Conservation (phyloP, 2,329 filamentous ascomycete genomes). For the Colletotrichum somersetense region DNA sequence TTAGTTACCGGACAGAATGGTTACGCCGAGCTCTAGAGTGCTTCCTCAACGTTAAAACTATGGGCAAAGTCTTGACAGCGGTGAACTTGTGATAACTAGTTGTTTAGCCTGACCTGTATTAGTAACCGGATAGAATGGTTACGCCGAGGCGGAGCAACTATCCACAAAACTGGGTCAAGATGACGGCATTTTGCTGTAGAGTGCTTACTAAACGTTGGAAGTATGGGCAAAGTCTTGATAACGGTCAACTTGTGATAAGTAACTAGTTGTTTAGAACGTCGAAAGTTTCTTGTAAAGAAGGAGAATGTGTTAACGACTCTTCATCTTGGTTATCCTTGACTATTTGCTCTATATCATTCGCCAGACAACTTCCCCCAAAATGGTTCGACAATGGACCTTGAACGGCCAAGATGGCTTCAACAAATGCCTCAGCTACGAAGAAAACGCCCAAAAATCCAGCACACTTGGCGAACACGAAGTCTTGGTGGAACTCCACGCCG, state of each 20-base stretch:
- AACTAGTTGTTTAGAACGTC: too few species aligned
- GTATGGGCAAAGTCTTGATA: background rate
- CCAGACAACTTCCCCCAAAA: conserved; percentile 13
- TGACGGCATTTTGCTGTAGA: too few species aligned
- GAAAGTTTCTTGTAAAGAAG: too few species aligned
- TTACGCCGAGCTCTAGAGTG: background rate
- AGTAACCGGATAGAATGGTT: too few species aligned
- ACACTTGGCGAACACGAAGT: conserved; percentile 69
- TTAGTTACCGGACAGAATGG: too few species aligned
- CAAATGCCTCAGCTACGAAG: conserved; percentile 50
- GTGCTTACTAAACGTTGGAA: background rate
- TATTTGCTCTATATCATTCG: background rate
- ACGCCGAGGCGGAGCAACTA: too few species aligned
- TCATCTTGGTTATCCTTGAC: fast-evolving
- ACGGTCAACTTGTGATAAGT: background rate
- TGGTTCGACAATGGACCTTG: conserved; percentile 51
- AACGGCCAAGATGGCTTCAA: conserved; percentile 52
- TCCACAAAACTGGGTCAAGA: too few species aligned
- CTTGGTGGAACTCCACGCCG: conserved; percentile 67
- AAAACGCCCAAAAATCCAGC: conserved; percentile 41
- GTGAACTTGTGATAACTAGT: too few species aligned
- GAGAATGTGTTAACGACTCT: background rate
- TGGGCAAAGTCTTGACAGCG: background rate
- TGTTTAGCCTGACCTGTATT: too few species aligned
- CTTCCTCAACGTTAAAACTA: background rate